Evolutionary conservation across 1,284 basidiomycete species (phyloP).

Genomic region (Apiotrichum siamense): DNA sequence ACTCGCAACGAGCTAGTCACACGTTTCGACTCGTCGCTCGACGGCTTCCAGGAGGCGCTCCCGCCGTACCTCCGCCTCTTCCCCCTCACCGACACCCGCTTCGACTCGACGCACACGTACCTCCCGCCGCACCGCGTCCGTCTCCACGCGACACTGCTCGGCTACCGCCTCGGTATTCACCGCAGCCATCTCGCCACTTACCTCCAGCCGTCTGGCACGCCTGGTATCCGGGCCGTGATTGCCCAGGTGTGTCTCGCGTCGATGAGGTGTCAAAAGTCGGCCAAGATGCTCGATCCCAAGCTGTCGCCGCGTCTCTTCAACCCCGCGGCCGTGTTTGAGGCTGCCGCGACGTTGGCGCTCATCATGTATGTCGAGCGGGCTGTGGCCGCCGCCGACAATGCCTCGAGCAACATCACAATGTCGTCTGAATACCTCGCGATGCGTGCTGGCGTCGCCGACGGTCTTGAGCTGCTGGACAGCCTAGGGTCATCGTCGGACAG

Average conservation of each 20-base stretch:
- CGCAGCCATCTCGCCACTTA: conserved; percentile 34
- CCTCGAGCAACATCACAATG: conserved; percentile 9
- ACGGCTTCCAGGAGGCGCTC: conserved; percentile 37
- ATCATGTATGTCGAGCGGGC: conserved; percentile 37
- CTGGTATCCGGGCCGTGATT: conserved; percentile 26
- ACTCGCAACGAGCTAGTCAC: conserved; percentile 34
- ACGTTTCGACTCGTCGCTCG: conserved; percentile 35
- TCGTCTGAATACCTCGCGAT: conserved; percentile 25
- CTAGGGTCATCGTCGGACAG: conserved; percentile 16
- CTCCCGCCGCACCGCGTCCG: conserved; percentile 36
- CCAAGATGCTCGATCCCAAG: conserved; percentile 39
- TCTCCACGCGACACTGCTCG: conserved; percentile 32
- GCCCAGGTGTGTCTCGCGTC: conserved; percentile 32
- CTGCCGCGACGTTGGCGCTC: conserved; percentile 31
- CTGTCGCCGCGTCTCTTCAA: conserved; percentile 34
- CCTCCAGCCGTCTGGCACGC: conserved; percentile 25
- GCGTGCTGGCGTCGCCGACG: conserved; percentile 34
- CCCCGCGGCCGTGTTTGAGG: conserved; percentile 36
- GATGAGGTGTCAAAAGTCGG: conserved; percentile 34
- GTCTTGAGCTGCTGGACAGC: conserved; percentile 37
- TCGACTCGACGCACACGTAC: conserved; percentile 33
- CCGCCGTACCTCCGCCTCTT: conserved; percentile 40
- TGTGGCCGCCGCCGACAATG: conserved; percentile 10
- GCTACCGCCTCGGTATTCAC: conserved; percentile 36
- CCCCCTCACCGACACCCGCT: conserved; percentile 36